phyloP scores from a whole-genome alignment of 139 green algal species.

The Picochlorum sp. region DNA sequence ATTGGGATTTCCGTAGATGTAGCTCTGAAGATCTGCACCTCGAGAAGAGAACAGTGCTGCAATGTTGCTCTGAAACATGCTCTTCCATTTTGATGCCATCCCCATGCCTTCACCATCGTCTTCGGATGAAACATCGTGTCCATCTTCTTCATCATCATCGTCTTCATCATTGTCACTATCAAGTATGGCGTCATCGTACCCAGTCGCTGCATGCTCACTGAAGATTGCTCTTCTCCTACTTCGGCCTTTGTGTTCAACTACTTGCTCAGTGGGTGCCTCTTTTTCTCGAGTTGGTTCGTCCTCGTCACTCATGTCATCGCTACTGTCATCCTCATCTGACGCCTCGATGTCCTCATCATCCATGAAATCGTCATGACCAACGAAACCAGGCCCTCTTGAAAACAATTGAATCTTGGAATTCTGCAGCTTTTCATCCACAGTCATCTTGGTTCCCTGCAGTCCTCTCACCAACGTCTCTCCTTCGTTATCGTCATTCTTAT shows the following conservation, averaged over 20 bases:
- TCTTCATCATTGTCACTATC: constrained; percentile 24
- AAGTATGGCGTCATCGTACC: neutral
- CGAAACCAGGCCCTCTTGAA: neutral
- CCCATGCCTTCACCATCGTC: constrained; percentile 35
- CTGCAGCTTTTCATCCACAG: constrained; percentile 79
- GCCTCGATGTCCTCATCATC: neutral
- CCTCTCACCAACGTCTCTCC: constrained; percentile 80
- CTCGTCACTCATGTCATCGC: constrained; percentile 18
- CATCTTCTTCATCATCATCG: constrained; percentile 19
- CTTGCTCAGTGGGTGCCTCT: constrained; percentile 8
- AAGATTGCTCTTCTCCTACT: constrained; percentile 36
- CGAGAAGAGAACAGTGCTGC: constrained; percentile 35
- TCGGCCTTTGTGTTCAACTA: constrained; percentile 13
- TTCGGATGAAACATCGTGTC: neutral
- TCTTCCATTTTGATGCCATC: constrained; percentile 50
- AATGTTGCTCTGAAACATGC: constrained; percentile 29
- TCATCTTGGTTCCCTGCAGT: constrained; percentile 56
- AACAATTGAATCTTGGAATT: constrained; percentile 47
- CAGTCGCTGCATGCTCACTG: constrained; percentile 10
- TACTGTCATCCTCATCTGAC: neutral
- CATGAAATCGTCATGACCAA: neutral
- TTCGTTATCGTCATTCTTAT: constrained; percentile 20
- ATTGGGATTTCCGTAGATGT: constrained; percentile 41
- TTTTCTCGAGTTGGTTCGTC: constrained; percentile 17
- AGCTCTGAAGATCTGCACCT: constrained; percentile 35